phyloP scores from a whole-genome alignment of 805 yeast genomes.

The Saccharomyces kudriavzevii region DNA sequence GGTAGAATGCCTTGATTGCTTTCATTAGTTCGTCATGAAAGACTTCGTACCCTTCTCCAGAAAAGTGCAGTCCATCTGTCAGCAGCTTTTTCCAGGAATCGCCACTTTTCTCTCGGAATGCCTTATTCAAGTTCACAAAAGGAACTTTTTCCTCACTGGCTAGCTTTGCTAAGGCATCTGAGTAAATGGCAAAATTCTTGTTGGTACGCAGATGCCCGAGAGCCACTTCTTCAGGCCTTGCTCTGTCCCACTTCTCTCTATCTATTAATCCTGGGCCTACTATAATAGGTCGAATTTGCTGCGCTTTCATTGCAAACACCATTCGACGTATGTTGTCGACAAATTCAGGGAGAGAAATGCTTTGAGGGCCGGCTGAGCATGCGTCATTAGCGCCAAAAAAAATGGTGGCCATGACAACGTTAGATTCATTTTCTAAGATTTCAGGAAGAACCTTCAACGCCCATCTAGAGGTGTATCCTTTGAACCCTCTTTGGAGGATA shows the following conservation, averaged over 20 bases:
- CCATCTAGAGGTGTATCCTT: slow-evolving; percentile 68
- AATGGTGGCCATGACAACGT: slow-evolving; percentile 40
- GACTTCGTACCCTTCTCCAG: slow-evolving; percentile 45
- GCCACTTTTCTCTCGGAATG: slow-evolving; percentile 33
- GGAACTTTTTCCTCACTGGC: slow-evolving; percentile 45
- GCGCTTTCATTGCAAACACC: slow-evolving; percentile 32
- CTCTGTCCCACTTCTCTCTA: slow-evolving; percentile 34
- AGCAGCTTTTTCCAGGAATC: slow-evolving; percentile 37
- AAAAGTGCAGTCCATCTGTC: slow-evolving; percentile 54
- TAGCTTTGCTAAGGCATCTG: slow-evolving; percentile 40
- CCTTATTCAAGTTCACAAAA: slow-evolving; percentile 46
- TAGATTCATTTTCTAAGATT: slow-evolving; percentile 43
- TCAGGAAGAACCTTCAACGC: slow-evolving; percentile 44
- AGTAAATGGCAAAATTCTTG: slow-evolving; percentile 40
- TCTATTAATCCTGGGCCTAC: slow-evolving; percentile 59
- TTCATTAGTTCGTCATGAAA: slow-evolving; percentile 38
- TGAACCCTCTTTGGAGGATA: slow-evolving; percentile 62
- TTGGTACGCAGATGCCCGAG: slow-evolving; percentile 40
- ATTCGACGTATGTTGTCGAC: slow-evolving; percentile 40
- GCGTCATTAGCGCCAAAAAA: slow-evolving; percentile 84
- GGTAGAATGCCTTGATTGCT: slow-evolving; percentile 37
- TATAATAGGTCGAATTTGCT: slow-evolving; percentile 45
- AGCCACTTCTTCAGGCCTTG: slow-evolving; percentile 28
- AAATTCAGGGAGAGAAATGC: slow-evolving; percentile 46
- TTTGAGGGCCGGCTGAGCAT: slow-evolving; percentile 36